Conservation (phyloP, 2,329 filamentous ascomycete species). For the Leptographium radiaticola region DNA sequence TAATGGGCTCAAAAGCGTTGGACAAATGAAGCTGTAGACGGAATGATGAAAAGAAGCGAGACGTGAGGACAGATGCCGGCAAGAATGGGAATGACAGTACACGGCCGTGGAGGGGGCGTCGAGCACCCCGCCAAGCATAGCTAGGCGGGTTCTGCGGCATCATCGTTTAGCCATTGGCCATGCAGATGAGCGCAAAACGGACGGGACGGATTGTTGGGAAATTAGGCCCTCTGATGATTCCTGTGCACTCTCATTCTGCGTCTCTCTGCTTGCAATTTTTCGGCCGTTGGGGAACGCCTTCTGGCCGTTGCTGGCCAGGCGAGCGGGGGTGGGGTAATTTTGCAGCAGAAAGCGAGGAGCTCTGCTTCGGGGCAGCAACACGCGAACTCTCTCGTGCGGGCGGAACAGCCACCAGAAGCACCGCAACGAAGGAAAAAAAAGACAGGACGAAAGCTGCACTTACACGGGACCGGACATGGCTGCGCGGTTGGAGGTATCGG, state of each 20-base stretch:
- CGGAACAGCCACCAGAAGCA: not conserved
- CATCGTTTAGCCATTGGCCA: conserved; percentile 1
- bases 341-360: not conserved
- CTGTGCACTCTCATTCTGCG: too few relatives aligned
- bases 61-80: not conserved
- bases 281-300: not conserved
- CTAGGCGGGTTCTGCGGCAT: conserved; percentile 53
- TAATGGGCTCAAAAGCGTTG: conserved; percentile 11
- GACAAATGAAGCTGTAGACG: too few relatives aligned
- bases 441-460: conserved; percentile 25
- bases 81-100: not conserved
- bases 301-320: not conserved
- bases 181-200: not conserved
- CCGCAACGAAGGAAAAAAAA: not conserved
- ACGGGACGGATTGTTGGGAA: not conserved
- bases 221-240: not conserved
- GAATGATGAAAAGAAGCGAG: not conserved
- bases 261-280: too few relatives aligned
- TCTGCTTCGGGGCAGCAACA: not conserved
- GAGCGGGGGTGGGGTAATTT: conserved; percentile 13
- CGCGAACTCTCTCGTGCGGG: not conserved
- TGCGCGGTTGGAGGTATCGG: not conserved
- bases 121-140: conserved; percentile 53
- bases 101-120: conserved; percentile 19
- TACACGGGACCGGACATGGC: conserved; percentile 55